Conservation (phyloP, 2,329 filamentous ascomycete species). For the Penicillium sp. region DNA sequence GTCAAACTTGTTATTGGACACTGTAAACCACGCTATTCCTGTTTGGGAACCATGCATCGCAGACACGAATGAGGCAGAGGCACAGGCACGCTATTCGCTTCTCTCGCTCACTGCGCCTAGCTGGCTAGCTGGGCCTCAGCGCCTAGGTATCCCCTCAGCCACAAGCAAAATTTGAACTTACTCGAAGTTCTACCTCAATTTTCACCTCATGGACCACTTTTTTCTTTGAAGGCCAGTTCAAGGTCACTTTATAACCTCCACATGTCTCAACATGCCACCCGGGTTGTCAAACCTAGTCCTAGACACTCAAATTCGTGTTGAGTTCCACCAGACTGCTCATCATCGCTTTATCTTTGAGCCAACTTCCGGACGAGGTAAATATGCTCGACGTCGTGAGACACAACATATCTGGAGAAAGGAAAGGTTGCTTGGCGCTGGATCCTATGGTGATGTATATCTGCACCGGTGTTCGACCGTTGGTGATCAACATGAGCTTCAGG, state of each 20-base stretch:
- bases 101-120: neutral
- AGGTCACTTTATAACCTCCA: neutral
- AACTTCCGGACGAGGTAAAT: neutral
- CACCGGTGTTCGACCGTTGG: neutral
- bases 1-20: too few species aligned
- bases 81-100: neutral
- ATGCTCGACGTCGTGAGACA: neutral
- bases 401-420: neutral
- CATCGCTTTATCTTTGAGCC: neutral
- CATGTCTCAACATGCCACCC: neutral
- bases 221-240: neutral
- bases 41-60: neutral
- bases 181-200: too few species aligned
- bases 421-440: neutral
- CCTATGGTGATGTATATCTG: slow-evolving; percentile 2
- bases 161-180: too few species aligned
- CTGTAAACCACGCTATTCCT: too few species aligned
- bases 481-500: neutral
- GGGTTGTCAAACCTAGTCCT: neutral
- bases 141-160: neutral
- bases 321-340: neutral
- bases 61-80: too few species aligned
- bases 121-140: neutral
- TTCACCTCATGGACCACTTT: too few species aligned
- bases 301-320: neutral